Conservation (phyloP, 2,329 filamentous ascomycete species). For the Colletotrichum cereale region DNA sequence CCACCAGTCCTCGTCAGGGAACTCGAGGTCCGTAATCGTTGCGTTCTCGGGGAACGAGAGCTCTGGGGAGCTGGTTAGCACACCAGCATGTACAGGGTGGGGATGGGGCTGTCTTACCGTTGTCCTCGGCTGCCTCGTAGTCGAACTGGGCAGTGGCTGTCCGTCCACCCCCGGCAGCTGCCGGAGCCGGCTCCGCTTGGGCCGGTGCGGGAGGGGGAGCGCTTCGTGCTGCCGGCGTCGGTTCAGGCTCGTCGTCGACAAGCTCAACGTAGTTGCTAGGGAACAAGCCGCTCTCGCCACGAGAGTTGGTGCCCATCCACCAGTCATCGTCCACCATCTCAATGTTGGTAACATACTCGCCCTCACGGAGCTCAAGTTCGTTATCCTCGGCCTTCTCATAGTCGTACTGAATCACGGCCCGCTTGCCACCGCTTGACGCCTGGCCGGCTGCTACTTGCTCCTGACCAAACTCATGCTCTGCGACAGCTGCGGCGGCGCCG, state of each 20-base stretch:
- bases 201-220: constrained; percentile 48
- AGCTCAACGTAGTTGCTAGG: constrained; percentile 97
- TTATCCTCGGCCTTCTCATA: constrained; percentile 99
- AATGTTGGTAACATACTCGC: constrained; percentile 89
- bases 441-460: constrained; percentile 52
- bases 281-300: constrained; percentile 90
- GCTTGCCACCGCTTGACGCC: constrained; percentile 66
- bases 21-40: constrained; percentile 86
- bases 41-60: constrained; percentile 90
- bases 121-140: constrained; percentile 97
- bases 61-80: constrained; percentile 58
- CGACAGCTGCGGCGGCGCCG: constrained; percentile 68
- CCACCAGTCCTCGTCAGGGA: constrained; percentile 99
- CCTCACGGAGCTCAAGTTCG: constrained; percentile 90
- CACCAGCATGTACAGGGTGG: neutral
- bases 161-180: constrained; percentile 56
- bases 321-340: constrained; percentile 98
- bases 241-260: constrained; percentile 70
- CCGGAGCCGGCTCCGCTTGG: constrained; percentile 54
- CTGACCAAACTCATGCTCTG: constrained; percentile 58
- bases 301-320: constrained; percentile 95
- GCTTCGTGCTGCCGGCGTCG: constrained; percentile 52
- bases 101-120: constrained; percentile 67
- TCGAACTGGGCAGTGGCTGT: constrained; percentile 92
- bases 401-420: constrained; percentile 89